These are phyloP conservation scores for Mucor indicus DNA, from an alignment of 371 early-diverging fungal species.

Conservation along the genomic window DNA sequence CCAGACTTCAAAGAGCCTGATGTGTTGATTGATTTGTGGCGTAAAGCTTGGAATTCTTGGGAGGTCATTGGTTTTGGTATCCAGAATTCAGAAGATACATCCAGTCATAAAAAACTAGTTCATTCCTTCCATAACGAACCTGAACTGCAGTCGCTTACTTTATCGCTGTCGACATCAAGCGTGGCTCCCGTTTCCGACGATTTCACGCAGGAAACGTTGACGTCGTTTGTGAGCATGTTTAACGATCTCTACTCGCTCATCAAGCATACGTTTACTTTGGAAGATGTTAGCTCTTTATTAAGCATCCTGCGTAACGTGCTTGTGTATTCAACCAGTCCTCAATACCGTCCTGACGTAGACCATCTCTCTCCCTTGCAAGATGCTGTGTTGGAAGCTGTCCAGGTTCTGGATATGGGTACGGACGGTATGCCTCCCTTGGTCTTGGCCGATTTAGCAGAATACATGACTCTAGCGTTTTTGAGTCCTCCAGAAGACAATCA, in stretches of 20 bases:
- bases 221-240: constrained; percentile 64
- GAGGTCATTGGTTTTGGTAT: constrained; percentile 69
- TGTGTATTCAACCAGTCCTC: constrained; percentile 52
- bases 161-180: constrained; percentile 34
- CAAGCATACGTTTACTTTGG: constrained; percentile 39
- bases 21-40: constrained; percentile 54
- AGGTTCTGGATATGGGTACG: constrained; percentile 36
- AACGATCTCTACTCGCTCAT: constrained; percentile 63
- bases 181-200: constrained; percentile 34
- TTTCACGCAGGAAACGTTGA: constrained; percentile 80
- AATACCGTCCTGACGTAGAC: constrained; percentile 55
- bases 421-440: constrained; percentile 44
- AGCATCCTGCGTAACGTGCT: constrained; percentile 55
- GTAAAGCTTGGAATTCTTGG: constrained; percentile 78
- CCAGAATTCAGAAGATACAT: constrained; percentile 9
- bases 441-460: constrained; percentile 46
- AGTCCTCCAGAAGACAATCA: constrained; percentile 28
- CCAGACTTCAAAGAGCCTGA: constrained; percentile 34
- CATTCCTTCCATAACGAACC: constrained; percentile 9
- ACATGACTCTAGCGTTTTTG: constrained; percentile 53
- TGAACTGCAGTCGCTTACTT: constrained; percentile 31
- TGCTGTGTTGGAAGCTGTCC: constrained; percentile 52
- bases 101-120: not conserved
- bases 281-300: constrained; percentile 56
- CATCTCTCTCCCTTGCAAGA: constrained; percentile 57